Evolutionary conservation across 83 land plant genomes (phyloP).

Genomic region (Picea abies): DNA sequence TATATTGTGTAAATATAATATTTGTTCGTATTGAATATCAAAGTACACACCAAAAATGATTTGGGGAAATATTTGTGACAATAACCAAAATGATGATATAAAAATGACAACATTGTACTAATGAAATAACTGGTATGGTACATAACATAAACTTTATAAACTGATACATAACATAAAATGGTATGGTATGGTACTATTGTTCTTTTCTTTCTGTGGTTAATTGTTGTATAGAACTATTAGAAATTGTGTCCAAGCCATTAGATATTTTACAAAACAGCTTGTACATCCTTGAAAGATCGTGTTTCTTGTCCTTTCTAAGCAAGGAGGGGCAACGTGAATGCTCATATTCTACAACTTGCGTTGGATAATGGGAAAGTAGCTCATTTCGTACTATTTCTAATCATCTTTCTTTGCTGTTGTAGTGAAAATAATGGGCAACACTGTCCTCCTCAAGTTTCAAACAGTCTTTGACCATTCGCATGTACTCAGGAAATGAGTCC

Average conservation of each 20-base stretch:
- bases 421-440: conserved; percentile 43
- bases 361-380: conserved; percentile 34
- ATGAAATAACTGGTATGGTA: no score
- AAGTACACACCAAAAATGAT: no score
- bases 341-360: conserved; percentile 43
- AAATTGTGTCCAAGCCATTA: conserved; percentile 44
- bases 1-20: no score
- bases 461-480: conserved; percentile 57
- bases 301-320: conserved; percentile 46
- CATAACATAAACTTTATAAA: no score
- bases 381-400: conserved; percentile 43
- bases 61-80: no score
- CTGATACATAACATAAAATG: no score
- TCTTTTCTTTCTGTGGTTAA: no score
- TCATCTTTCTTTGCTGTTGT: conserved; percentile 32
- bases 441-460: conserved; percentile 41
- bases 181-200: no score
- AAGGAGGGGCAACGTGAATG: conserved; percentile 37
- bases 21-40: no score
- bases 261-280: conserved; percentile 34
- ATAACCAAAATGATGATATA: no score
- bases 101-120: no score
- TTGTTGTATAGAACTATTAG: conserved; percentile 18
- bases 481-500: conserved; percentile 46
- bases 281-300: conserved; percentile 57